phyloP scores from a whole-genome alignment of 2,329 filamentous ascomycete species.

The Truncatella angustata region DNA sequence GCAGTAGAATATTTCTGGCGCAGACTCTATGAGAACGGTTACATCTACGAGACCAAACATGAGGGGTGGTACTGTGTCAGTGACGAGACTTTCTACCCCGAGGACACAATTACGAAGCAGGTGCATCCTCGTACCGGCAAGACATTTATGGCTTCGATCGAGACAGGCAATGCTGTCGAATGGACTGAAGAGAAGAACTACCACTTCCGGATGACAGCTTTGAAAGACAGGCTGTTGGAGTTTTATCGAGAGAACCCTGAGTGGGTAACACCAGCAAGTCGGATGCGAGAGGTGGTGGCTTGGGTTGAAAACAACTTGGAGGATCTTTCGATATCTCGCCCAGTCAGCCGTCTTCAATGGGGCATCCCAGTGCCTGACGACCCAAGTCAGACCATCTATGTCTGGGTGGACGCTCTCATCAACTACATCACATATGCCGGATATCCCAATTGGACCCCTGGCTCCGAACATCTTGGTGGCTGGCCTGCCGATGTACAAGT shows the following conservation, averaged over 20 bases:
- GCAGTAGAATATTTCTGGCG: conserved; percentile 90
- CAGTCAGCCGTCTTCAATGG: conserved; percentile 75
- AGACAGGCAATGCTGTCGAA: conserved; percentile 90
- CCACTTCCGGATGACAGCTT: conserved; percentile 85
- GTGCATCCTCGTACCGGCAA: conserved; percentile 78
- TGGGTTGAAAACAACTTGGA: conserved; percentile 76
- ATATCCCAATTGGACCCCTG: conserved; percentile 73
- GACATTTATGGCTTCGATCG: conserved; percentile 77
- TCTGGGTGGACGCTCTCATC: conserved; percentile 94
- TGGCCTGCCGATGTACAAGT: conserved; percentile 95
- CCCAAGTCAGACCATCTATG: conserved; percentile 85
- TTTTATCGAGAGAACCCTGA: conserved; percentile 77
- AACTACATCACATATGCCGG: conserved; percentile 90
- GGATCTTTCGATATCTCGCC: conserved; percentile 87
- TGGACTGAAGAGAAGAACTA: conserved; percentile 94
- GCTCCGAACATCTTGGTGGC: conserved; percentile 57
- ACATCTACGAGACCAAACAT: conserved; percentile 83
- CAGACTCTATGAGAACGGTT: conserved; percentile 70
- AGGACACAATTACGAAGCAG: conserved; percentile 68
- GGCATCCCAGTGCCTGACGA: conserved; percentile 88
- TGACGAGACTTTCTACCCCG: conserved; percentile 94
- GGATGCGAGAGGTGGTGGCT: conserved; percentile 75
- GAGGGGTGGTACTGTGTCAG: conserved; percentile 96
- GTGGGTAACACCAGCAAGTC: conserved; percentile 70
- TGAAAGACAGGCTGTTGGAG: conserved; percentile 73